Evolutionary conservation across 2,329 filamentous ascomycete genomes (phyloP).

Genomic region (Fusarium pseudocircinatum): DNA sequence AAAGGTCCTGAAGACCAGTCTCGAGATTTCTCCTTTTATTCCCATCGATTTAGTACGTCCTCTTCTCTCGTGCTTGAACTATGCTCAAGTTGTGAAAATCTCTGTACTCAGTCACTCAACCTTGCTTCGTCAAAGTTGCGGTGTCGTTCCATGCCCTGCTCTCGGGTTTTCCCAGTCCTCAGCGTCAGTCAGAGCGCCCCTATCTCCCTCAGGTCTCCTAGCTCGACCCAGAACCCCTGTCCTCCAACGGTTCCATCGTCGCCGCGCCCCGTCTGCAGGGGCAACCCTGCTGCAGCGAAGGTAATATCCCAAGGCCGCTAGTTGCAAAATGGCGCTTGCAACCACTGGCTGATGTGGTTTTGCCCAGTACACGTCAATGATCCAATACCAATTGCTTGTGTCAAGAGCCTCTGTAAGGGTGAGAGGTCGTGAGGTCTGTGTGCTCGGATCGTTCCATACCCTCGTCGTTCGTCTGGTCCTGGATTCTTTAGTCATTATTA

Average conservation of each 20-base stretch:
- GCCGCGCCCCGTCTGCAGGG: slow-evolving; percentile 41
- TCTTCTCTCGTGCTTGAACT: not conserved
- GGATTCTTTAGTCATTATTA: slow-evolving; percentile 15
- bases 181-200: slow-evolving; percentile 27
- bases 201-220: slow-evolving; percentile 33
- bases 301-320: slow-evolving; percentile 46
- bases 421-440: slow-evolving; percentile 15
- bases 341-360: slow-evolving; percentile 40
- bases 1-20: not conserved
- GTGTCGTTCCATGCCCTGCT: slow-evolving; percentile 28
- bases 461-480: slow-evolving; percentile 20
- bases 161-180: not conserved
- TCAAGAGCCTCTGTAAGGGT: slow-evolving; percentile 35
- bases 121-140: slow-evolving; percentile 23
- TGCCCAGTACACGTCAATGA: slow-evolving; percentile 32
- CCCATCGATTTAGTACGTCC: not conserved
- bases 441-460: slow-evolving; percentile 33
- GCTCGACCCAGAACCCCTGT: slow-evolving; percentile 8
- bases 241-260: slow-evolving; percentile 30
- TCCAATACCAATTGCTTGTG: slow-evolving; percentile 16
- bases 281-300: slow-evolving; percentile 44
- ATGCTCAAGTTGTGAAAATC: not conserved
- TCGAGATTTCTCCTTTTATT: not conserved
- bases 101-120: not conserved
- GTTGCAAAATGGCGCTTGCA: slow-evolving; percentile 45